Evolutionary conservation across 805 yeast genomes (phyloP).

Genomic region (Candida oleophila): DNA sequence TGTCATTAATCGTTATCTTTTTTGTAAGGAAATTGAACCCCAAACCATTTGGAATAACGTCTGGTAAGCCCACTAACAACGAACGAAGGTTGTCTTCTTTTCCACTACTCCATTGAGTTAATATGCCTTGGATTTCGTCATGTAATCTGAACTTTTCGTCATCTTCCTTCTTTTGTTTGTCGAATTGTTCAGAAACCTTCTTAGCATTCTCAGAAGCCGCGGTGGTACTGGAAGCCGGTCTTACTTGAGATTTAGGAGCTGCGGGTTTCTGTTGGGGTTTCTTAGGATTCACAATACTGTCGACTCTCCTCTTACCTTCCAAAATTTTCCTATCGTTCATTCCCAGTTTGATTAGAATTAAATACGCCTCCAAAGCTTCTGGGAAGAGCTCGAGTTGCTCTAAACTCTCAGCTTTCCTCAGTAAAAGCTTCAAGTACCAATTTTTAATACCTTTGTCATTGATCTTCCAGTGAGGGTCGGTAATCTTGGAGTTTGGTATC

Average conservation of each 20-base stretch:
- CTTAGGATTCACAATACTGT: constrained; percentile 58
- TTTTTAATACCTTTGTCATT: constrained; percentile 57
- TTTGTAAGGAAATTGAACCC: constrained; percentile 29
- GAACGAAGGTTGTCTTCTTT: constrained; percentile 82
- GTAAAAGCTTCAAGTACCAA: constrained; percentile 70
- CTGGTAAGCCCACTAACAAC: constrained; percentile 65
- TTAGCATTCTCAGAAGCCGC: background rate
- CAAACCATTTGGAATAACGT: constrained; percentile 49
- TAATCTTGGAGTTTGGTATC: constrained; percentile 26
- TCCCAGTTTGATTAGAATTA: constrained; percentile 60
- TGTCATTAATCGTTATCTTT: constrained; percentile 61
- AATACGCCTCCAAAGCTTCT: constrained; percentile 63
- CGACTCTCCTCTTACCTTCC: constrained; percentile 84
- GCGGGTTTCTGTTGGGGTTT: constrained; percentile 16
- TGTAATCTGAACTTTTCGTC: constrained; percentile 44
- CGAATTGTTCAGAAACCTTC: constrained; percentile 1
- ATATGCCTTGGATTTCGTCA: constrained; percentile 57
- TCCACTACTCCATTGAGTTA: constrained; percentile 66
- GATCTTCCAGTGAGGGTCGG: constrained; percentile 27
- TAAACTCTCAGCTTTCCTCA: constrained; percentile 76
- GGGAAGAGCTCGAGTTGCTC: constrained; percentile 75
- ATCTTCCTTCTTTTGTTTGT: constrained; percentile 5
- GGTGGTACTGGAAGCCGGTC: constrained; percentile 6
- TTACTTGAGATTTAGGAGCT: background rate
- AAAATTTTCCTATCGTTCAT: constrained; percentile 59